phyloP scores from a whole-genome alignment of 78 protist species.

The Polysphondylium violaceum region DNA sequence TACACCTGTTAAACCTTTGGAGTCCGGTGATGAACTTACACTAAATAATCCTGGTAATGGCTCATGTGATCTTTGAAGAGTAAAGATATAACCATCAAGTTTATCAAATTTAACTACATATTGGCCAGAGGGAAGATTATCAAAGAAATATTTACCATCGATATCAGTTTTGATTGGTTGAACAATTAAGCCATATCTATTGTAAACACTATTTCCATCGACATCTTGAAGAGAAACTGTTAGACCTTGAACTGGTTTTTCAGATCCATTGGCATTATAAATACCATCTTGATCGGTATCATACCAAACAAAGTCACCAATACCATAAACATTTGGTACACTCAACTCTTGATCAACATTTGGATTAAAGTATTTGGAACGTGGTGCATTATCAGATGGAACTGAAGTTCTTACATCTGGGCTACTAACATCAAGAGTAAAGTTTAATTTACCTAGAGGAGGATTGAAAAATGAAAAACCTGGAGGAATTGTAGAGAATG shows the following conservation, averaged over 20 bases:
- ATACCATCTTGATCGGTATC: constrained; percentile 36
- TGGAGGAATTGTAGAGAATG: constrained; percentile 13
- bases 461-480: constrained; percentile 24
- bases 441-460: background rate
- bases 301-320: constrained; percentile 26
- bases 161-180: background rate
- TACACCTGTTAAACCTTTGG: constrained; percentile 9
- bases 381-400: constrained; percentile 6
- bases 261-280: background rate
- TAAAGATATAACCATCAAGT: background rate
- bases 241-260: constrained; percentile 8
- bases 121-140: constrained; percentile 18
- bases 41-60: no score
- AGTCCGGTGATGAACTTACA: constrained; percentile 3
- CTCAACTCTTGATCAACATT: constrained; percentile 11
- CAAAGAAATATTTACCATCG: constrained; percentile 21
- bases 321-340: constrained; percentile 17
- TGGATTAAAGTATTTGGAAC: constrained; percentile 20
- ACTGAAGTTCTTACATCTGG: constrained; percentile 15
- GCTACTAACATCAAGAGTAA: background rate
- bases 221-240: background rate
- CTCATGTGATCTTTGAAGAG: background rate
- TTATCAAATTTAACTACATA: constrained; percentile 8
- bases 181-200: background rate
- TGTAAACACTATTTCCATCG: background rate